Base-by-base conservation (phyloP, 75 land plant species). In the Cunninghamia lanceolata region DNA sequence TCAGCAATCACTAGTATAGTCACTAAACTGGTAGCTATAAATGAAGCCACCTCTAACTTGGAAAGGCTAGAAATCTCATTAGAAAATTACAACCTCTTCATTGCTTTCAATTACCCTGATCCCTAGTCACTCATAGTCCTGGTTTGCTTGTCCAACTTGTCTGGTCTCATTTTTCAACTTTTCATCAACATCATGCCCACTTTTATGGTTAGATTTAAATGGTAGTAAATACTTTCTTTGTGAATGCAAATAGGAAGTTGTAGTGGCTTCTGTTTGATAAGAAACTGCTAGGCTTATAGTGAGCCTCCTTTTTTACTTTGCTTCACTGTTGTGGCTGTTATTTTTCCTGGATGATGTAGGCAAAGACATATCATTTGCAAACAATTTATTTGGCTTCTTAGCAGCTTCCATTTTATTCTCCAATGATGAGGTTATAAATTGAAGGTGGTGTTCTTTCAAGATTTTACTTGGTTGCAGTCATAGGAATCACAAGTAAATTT, bases 1-100 rank as follows among this genome's bases (percentile, higher is more conserved):
- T 95, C 90, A 76, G 93, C 97, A 82, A 93, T 92, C 83, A 94
- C 94, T 45, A 91, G 90, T 4, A 93, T 90, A 30, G 99, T 93
- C 47, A 93, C 89, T 0, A 93, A 91, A 59, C 89, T 86, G 25
- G 92, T 90, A 34, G 89, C 92, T 59, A 88, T 84, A 52, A 89
- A 88, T 19, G 94, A 91, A 50, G 89, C 91, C 79, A 89, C 84
- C 7, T 88, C 89, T 40, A 88, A 78, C 66, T 82, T 28, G 17
- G 86, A 56, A 35, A 83, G 68, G 42, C 85, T 42, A 84, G 84
- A 56, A 56, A 71, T 19, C 5, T 46, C 85, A 86, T 36, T 35
- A 66, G 52, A 78, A 5, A 73, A 42, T 39, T 83, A 28, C 8
- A 42, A 39, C 14, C 77, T 43, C 28, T 34, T 21, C 39, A 28